Conservation (phyloP, 805 yeast genomes). For the Wickerhamiella qilinensis region DNA sequence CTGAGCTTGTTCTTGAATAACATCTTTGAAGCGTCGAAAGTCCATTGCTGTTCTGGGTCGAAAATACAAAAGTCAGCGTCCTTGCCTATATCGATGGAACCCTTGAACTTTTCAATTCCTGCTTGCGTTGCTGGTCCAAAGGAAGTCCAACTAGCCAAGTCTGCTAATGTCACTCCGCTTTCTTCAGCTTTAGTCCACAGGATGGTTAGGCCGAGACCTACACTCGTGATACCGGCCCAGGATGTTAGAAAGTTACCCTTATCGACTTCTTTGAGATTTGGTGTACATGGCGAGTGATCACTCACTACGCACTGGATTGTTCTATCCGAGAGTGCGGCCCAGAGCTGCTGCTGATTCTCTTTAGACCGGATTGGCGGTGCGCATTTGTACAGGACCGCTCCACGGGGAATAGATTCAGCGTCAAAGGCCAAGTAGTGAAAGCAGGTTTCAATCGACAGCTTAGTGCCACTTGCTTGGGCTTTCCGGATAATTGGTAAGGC, state of each 20-base stretch:
- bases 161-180: constrained; percentile 33
- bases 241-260: constrained; percentile 81
- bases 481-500: constrained; percentile 58
- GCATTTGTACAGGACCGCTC: constrained; percentile 76
- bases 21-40: constrained; percentile 20
- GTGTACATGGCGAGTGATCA: constrained; percentile 94
- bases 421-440: constrained; percentile 73
- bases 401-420: constrained; percentile 63
- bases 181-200: constrained; percentile 49
- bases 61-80: constrained; percentile 85
- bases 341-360: constrained; percentile 50
- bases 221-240: constrained; percentile 94
- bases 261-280: constrained; percentile 66
- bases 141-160: constrained; percentile 67
- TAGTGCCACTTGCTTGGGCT: constrained; percentile 33
- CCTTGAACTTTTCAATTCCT: constrained; percentile 60
- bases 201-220: constrained; percentile 77
- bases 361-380: constrained; percentile 87
- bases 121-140: constrained; percentile 74
- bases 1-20: constrained; percentile 76
- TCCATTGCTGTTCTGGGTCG: constrained; percentile 44
- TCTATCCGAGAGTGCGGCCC: constrained; percentile 58
- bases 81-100: constrained; percentile 51
- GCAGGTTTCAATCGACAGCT: constrained; percentile 77
- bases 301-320: constrained; percentile 75